phyloP scores from a whole-genome alignment of 2,329 filamentous ascomycete genomes.

The Cladosporium sp. region DNA sequence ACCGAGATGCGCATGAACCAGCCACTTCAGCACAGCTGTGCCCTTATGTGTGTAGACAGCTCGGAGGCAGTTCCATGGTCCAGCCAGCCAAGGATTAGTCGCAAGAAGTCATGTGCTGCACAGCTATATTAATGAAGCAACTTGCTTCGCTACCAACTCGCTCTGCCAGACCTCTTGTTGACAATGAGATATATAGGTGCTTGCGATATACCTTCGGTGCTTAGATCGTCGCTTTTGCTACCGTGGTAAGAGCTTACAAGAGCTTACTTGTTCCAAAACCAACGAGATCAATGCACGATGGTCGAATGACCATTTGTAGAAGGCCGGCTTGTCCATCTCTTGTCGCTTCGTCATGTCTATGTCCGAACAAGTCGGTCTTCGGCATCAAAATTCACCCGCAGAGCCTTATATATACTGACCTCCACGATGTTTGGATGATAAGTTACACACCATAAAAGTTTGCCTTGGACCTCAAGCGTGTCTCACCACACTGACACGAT shows the following conservation, averaged over 20 bases:
- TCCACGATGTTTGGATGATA: not conserved
- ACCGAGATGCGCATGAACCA: not conserved
- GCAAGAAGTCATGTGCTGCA: not conserved
- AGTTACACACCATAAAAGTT: not conserved
- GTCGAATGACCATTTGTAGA: not conserved
- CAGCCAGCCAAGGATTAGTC: not conserved
- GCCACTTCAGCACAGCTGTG: not conserved
- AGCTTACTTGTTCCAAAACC: not conserved
- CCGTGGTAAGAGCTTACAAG: not conserved
- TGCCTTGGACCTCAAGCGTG: not conserved
- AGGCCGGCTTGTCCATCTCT: not conserved
- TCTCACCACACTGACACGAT: not conserved
- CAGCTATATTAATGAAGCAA: not conserved
- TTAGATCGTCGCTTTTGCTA: not conserved
- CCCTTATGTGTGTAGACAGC: not conserved
- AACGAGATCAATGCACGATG: not conserved
- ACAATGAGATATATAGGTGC: not conserved
- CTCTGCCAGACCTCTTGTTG: not conserved
- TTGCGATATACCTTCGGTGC: not conserved
- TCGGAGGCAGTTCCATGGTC: slow-evolving; percentile 2
- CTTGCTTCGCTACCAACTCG: not conserved
- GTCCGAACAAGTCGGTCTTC: not conserved
- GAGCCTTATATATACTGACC: not conserved
- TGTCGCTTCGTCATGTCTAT: not conserved
- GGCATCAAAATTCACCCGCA: not conserved